Conservation (phyloP, 2,329 filamentous ascomycete species). For the Pseudogymnoascus sp. region DNA sequence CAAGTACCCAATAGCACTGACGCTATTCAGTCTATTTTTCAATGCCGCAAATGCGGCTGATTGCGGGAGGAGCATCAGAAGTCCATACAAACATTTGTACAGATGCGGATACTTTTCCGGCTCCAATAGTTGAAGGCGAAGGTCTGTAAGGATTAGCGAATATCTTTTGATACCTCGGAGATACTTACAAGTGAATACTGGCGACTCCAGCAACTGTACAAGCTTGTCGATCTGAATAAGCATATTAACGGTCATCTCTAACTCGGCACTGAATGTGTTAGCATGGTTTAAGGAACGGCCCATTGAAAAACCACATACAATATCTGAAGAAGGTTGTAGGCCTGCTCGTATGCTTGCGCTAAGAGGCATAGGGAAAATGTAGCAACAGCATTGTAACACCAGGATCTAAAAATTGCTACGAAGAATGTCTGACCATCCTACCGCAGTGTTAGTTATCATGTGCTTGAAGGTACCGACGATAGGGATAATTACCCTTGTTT, state of each 20-base stretch:
- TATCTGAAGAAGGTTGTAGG: constrained; percentile 90
- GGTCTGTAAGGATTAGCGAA: constrained; percentile 51
- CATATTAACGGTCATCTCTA: constrained; percentile 98
- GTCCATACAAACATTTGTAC: constrained; percentile 95
- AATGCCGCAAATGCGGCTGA: constrained; percentile 94
- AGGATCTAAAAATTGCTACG: constrained; percentile 86
- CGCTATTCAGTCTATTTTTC: constrained; percentile 93
- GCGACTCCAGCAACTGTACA: constrained; percentile 91
- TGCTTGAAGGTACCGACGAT: not conserved
- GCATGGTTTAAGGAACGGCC: constrained; percentile 11
- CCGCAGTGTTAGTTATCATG: constrained; percentile 17
- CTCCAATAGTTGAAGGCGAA: constrained; percentile 89
- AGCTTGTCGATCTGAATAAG: constrained; percentile 98
- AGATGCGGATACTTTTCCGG: constrained; percentile 91
- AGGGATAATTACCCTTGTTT: constrained; percentile 58
- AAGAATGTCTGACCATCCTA: constrained; percentile 94
- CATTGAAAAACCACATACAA: constrained; percentile 54
- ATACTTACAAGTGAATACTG: constrained; percentile 89
- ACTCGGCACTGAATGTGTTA: constrained; percentile 62
- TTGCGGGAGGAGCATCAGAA: constrained; percentile 96
- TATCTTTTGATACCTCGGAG: not conserved
- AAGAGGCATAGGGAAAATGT: constrained; percentile 94
- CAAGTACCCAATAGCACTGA: constrained; percentile 92
- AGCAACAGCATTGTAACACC: constrained; percentile 97
- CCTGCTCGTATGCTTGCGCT: constrained; percentile 95